These are phyloP conservation scores for Torulaspora gathmanii DNA, from an alignment of 805 yeast genomes.

Conservation along the genomic window DNA sequence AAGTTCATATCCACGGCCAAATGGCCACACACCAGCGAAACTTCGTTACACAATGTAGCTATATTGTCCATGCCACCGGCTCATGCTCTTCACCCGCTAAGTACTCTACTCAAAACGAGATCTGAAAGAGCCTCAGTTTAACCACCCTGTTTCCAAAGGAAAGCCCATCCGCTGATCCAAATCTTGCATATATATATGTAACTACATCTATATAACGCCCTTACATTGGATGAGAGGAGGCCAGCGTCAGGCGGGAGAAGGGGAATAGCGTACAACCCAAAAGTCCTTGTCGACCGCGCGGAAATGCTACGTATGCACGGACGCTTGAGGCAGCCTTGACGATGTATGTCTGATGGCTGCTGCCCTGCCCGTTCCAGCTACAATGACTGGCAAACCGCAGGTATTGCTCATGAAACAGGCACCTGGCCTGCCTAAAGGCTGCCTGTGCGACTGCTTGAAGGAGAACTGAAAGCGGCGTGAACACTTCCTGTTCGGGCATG, in stretches of 20 bases:
- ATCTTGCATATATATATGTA: background rate
- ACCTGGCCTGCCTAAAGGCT: background rate
- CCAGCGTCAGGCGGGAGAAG: too few relatives aligned
- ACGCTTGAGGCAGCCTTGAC: background rate
- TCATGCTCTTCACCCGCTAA: background rate
- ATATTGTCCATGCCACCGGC: slow-evolving; percentile 10
- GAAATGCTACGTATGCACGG: background rate
- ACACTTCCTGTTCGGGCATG: background rate
- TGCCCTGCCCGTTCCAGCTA: background rate
- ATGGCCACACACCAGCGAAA: slow-evolving; percentile 21
- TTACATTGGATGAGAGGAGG: too few relatives aligned
- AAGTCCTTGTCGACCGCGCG: too few relatives aligned
- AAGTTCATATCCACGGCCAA: slow-evolving; percentile 24
- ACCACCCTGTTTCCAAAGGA: background rate
- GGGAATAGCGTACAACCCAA: too few relatives aligned
- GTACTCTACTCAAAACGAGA: too few relatives aligned
- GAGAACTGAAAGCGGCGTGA: too few relatives aligned
- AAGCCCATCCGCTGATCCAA: background rate
- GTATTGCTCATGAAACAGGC: background rate
- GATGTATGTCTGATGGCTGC: background rate
- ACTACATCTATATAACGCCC: background rate
- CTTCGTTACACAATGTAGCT: slow-evolving; percentile 13
- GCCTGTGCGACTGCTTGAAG: background rate
- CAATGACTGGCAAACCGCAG: background rate
- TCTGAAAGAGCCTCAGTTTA: background rate